These are phyloP conservation scores for Coemansia umbellata DNA, from an alignment of 192 early-diverging fungal species.

Conservation along the genomic window DNA sequence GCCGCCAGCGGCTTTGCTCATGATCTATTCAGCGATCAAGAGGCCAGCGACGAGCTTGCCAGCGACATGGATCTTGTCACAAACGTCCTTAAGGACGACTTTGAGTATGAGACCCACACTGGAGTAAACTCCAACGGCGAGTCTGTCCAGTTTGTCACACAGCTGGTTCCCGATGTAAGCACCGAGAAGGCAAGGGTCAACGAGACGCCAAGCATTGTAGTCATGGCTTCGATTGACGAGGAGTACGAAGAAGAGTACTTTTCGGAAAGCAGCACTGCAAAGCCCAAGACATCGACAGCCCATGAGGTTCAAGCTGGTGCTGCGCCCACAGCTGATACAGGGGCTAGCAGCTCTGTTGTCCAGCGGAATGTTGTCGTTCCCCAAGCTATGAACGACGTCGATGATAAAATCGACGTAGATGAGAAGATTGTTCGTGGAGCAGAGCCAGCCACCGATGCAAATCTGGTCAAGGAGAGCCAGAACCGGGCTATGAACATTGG, in stretches of 20 bases:
- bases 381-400: not conserved
- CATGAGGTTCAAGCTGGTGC: not conserved
- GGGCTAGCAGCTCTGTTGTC: not conserved
- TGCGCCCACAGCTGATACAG: not conserved
- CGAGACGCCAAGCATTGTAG: constrained; percentile 40
- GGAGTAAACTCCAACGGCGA: constrained; percentile 39
- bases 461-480: constrained; percentile 38
- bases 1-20: constrained; percentile 5
- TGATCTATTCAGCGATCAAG: not conserved
- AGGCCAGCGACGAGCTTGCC: not conserved
- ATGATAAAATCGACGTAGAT: constrained; percentile 8
- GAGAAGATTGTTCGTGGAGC: constrained; percentile 17
- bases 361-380: constrained; percentile 17
- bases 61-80: constrained; percentile 5
- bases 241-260: constrained; percentile 45
- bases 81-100: constrained; percentile 15
- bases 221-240: constrained; percentile 39
- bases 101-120: constrained; percentile 23
- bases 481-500: constrained; percentile 49
- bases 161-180: constrained; percentile 19
- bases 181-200: constrained; percentile 11
- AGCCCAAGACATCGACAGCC: not conserved
- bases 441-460: constrained; percentile 30
- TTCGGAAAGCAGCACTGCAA: not conserved
- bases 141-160: constrained; percentile 31